phyloP scores from a whole-genome alignment of 257 asterid genomes.

The Phtheirospermum japonicum region DNA sequence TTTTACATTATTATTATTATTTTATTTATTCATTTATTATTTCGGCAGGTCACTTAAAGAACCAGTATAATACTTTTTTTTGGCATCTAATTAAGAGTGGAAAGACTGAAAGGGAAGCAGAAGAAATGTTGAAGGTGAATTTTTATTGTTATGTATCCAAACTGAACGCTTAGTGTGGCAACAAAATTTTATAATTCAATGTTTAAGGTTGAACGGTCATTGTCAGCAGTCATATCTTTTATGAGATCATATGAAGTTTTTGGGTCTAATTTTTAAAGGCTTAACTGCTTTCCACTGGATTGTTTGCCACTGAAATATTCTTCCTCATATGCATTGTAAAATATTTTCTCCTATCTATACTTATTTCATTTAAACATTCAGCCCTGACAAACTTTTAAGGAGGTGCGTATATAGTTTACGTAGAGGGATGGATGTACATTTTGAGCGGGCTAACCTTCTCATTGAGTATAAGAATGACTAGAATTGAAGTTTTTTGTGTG shows the following conservation, averaged over 20 bases:
- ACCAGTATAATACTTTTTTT: conserved; percentile 64
- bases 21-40: conserved; percentile 1
- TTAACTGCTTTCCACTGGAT: neutral
- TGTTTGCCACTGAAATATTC: neutral
- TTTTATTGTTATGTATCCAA: neutral
- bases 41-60: conserved; percentile 64
- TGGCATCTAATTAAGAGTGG: conserved; percentile 66
- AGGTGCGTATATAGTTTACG: neutral
- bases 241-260: neutral
- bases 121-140: conserved; percentile 54
- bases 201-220: neutral
- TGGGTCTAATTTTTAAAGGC: neutral
- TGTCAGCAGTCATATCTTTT: no score
- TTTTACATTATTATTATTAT: no score
- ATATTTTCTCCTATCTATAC: neutral
- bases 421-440: neutral
- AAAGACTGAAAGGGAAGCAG: conserved; percentile 55
- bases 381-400: neutral
- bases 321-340: neutral
- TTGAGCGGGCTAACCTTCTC: neutral
- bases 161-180: conserved; percentile 16
- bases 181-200: neutral
- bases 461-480: neutral
- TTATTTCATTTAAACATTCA: neutral
- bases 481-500: neutral